Conservation (phyloP, 2,329 filamentous ascomycete species). For the Fusarium udum region DNA sequence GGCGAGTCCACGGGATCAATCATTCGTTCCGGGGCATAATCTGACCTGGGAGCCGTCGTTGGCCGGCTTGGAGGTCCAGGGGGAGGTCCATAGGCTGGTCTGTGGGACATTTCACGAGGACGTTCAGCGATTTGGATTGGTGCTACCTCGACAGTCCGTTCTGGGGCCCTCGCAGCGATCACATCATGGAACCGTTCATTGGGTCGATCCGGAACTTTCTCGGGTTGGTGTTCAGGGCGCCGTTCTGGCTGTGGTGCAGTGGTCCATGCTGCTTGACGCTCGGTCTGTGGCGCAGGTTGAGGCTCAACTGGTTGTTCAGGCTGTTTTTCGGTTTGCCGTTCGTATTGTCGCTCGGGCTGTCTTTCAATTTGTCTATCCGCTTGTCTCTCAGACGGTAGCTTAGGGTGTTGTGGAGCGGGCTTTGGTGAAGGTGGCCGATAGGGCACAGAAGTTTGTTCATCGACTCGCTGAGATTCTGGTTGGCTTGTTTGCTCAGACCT, state of each 20-base stretch:
- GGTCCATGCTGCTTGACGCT: background rate
- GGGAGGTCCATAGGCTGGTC: background rate
- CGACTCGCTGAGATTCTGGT: background rate
- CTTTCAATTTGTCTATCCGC: background rate
- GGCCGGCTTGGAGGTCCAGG: background rate
- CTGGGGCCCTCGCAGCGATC: background rate
- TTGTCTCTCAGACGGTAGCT: background rate
- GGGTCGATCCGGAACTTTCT: background rate
- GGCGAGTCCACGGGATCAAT: constrained; percentile 23
- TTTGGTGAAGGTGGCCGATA: constrained; percentile 15
- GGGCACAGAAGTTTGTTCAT: constrained; percentile 13
- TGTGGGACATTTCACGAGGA: background rate
- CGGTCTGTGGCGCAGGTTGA: background rate
- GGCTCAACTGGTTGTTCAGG: background rate
- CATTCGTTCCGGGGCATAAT: constrained; percentile 35
- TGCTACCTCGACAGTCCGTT: constrained; percentile 9
- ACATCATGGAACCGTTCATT: constrained; percentile 8
- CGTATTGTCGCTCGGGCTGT: background rate
- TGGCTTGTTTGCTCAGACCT: background rate
- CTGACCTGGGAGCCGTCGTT: constrained; percentile 12
- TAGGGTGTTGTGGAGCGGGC: background rate
- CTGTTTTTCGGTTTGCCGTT: background rate
- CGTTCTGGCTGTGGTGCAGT: background rate
- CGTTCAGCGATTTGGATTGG: constrained; percentile 2
- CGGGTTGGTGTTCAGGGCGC: background rate